Evolutionary conservation across 257 asterid genomes (phyloP).

Genomic region (Lithospermum erythrorhizon): DNA sequence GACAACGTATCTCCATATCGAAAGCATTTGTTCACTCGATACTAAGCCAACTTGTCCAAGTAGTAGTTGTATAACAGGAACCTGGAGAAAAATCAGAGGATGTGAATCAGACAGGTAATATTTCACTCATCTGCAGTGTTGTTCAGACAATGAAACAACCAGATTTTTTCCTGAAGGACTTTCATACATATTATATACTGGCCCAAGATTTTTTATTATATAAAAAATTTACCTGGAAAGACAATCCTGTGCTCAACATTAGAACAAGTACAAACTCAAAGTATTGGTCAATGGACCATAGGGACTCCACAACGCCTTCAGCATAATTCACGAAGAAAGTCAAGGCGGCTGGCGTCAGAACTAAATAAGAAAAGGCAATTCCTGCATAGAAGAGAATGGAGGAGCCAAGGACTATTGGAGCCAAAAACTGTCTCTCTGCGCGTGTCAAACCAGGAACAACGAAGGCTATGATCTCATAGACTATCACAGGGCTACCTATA

Average conservation of each 20-base stretch:
- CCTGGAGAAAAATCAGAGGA: slow-evolving; percentile 34
- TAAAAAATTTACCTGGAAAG: slow-evolving; percentile 64
- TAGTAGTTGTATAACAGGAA: slow-evolving; percentile 86
- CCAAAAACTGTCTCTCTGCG: slow-evolving; percentile 52
- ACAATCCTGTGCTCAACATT: slow-evolving; percentile 96
- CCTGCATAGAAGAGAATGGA: slow-evolving; percentile 88
- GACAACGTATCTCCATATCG: slow-evolving; percentile 97
- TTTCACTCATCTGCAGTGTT: too few relatives aligned
- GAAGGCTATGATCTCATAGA: slow-evolving; percentile 92
- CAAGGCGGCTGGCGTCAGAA: slow-evolving; percentile 95
- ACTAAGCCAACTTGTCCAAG: slow-evolving; percentile 90
- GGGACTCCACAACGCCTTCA: slow-evolving; percentile 91
- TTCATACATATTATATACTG: too few relatives aligned
- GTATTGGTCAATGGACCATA: slow-evolving; percentile 98
- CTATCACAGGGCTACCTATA: slow-evolving; percentile 77
- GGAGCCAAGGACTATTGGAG: slow-evolving; percentile 90
- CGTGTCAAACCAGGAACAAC: slow-evolving; percentile 39
- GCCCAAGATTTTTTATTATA: too few relatives aligned
- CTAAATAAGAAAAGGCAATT: slow-evolving; percentile 75
- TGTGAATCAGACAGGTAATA: neutral
- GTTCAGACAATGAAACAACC: neutral
- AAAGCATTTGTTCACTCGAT: slow-evolving; percentile 85
- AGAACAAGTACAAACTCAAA: slow-evolving; percentile 95
- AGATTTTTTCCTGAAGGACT: too few relatives aligned
- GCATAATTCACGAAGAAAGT: slow-evolving; percentile 86